phyloP scores from a whole-genome alignment of 2,329 filamentous ascomycete genomes.

The Talaromyces piceae region DNA sequence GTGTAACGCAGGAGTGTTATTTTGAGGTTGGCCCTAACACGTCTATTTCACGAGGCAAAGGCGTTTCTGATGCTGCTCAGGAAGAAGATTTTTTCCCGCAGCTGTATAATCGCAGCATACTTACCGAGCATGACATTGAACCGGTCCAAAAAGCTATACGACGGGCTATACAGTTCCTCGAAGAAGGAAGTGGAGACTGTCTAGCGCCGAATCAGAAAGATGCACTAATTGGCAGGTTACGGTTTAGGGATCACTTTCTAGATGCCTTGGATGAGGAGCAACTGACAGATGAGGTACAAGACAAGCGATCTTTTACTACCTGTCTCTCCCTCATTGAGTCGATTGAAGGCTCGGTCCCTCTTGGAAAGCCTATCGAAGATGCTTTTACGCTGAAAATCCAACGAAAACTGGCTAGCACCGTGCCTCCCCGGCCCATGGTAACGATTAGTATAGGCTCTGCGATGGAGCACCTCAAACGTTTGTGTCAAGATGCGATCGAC shows the following conservation, averaged over 20 bases:
- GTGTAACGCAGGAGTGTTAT: conserved; percentile 74
- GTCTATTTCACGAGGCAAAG: conserved; percentile 1
- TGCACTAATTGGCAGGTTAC: conserved; percentile 59
- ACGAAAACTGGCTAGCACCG: conserved; percentile 82
- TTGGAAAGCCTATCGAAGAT: conserved; percentile 62
- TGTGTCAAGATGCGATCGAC: conserved; percentile 67
- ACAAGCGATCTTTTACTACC: conserved; percentile 21
- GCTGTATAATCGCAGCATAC: conserved; percentile 72
- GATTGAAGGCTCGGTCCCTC: conserved; percentile 52
- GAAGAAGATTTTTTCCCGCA: conserved; percentile 97
- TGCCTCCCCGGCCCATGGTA: conserved; percentile 86
- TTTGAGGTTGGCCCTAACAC: conserved; percentile 60
- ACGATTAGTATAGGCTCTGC: conserved; percentile 66
- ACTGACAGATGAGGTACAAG: conserved; percentile 23
- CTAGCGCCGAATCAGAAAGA: conserved; percentile 32
- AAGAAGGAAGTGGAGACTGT: conserved; percentile 21
- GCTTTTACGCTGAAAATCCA: conserved; percentile 88
- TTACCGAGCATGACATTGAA: conserved; percentile 55
- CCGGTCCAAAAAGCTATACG: conserved; percentile 51
- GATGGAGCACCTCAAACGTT: conserved; percentile 57
- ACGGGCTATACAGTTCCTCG: conserved; percentile 48
- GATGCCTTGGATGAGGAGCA: conserved; percentile 32
- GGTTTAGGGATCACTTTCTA: conserved; percentile 53
- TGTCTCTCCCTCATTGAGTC: conserved; percentile 42
- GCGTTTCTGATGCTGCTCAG: conserved; percentile 36